phyloP scores from a whole-genome alignment of 176 grass and related monocot genomes.

The Rhynchospora breviuscula region DNA sequence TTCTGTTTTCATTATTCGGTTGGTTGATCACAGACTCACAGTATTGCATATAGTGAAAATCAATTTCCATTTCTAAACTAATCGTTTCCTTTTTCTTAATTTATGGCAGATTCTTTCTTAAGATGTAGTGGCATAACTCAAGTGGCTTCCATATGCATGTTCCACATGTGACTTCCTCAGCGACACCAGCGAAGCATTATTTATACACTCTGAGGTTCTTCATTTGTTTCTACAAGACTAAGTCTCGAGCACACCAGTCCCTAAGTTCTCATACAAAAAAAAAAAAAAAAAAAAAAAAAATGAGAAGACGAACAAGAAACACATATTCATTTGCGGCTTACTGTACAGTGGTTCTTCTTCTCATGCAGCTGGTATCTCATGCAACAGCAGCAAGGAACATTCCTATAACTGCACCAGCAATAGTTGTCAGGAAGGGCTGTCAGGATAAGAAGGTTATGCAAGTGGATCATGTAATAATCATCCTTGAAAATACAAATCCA shows the following conservation, averaged over 20 bases:
- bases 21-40: background rate
- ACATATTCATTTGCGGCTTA: background rate
- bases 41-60: background rate
- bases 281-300: background rate
- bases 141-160: background rate
- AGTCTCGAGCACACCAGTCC: background rate
- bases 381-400: constrained; percentile 3
- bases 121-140: background rate
- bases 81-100: background rate
- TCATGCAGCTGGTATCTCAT: constrained; percentile 9
- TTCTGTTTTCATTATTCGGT: background rate
- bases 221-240: constrained; percentile 9
- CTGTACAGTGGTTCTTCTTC: constrained; percentile 17
- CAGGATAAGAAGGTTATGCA: background rate
- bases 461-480: background rate
- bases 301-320: background rate
- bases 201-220: background rate
- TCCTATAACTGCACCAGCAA: background rate
- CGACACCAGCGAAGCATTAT: background rate
- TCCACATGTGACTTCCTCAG: background rate
- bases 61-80: background rate
- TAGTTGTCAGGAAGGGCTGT: background rate
- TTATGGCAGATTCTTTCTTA: background rate
- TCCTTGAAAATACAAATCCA: constrained; percentile 12
- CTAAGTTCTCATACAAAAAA: background rate